Evolutionary conservation across 805 yeast species (phyloP), one percentile per base, ranked within the genome.

Genomic region (Blastobotrys peoriensis): DNA sequence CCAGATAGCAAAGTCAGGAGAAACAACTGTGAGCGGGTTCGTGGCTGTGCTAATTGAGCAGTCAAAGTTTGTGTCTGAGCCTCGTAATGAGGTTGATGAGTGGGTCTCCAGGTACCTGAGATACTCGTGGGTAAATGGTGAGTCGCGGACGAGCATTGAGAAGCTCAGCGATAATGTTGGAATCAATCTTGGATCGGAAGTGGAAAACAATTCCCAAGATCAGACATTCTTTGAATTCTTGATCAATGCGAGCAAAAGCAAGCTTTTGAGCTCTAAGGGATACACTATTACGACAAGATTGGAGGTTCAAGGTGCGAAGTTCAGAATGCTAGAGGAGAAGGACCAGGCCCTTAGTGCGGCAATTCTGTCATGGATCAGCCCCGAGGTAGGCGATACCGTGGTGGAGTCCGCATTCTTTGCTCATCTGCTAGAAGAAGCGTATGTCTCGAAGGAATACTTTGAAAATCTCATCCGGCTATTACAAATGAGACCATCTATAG

Each of bases 1-100:
- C 58, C 49, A 61, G 42, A 70, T 78, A 25, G 36, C 56, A 37
- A 36, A 33, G 20, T 43, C 44, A 16, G 38, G 25, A 2, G 55
- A 56, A n/a, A 47, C 53, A 0, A 54, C 57, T 22, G 54, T 78
- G 10, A 79, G 87, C 46, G 85, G 87, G 0, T 71, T 82, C 41
- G 52, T 73, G 1, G 67, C 78, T 10, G 71, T 81, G 0, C 53
- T 81, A 3, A 61, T 78, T 37, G 97, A 88, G 51, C 96, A 88
- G 58, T 74, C 83, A 62, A 68, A 71, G 42, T 85, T 72, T 57
- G 71, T 77, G 8, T 65, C 70, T 3, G 64, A 62, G 9, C 44
- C 53, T 0, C 46, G 61, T 0, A 55, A 57, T 4, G 22, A 60
- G 0, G 54, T 63, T 3, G 52, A 67, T 17, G 56, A 60, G 39